Percentiles rank a stretch among this genome's conserved stretches.
These are phyloP conservation scores for Chaetomiaceae sp. DNA, from an alignment of 2,329 filamentous ascomycete genomes.

Conservation along the genomic window DNA sequence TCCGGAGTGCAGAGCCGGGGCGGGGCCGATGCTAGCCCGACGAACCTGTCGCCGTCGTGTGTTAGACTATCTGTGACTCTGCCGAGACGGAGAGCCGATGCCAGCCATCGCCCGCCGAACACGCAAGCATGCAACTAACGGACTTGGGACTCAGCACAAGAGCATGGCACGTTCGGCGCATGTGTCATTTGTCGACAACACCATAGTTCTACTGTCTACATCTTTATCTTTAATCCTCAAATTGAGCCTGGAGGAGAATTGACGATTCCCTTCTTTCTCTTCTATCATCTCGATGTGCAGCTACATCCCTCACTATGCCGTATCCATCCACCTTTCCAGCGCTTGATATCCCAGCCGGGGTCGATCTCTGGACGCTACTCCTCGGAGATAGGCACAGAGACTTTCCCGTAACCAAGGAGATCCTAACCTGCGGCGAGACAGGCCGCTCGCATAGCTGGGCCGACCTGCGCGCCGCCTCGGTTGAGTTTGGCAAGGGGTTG, in stretches of 20 bases:
- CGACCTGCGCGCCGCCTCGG: constrained; percentile 59
- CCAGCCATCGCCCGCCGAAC: constrained; percentile 16
- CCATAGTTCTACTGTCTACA: not conserved
- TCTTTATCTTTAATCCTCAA: not conserved
- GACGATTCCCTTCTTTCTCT: too few species aligned
- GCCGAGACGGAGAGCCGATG: constrained; percentile 18
- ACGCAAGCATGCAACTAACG: not conserved
- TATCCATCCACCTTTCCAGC: constrained; percentile 61
- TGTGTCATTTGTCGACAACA: too few species aligned
- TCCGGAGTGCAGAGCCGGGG: not conserved
- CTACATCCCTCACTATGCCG: constrained; percentile 53
- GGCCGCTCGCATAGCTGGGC: constrained; percentile 64
- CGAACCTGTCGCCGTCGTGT: not conserved
- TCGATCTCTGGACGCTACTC: constrained; percentile 74
- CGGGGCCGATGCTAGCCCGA: constrained; percentile 19
- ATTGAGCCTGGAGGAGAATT: too few species aligned
- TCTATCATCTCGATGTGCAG: not conserved
- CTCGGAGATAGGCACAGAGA: constrained; percentile 54
- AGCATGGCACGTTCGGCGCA: not conserved
- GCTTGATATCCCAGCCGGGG: constrained; percentile 61
- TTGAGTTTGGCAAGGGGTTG: constrained; percentile 77
- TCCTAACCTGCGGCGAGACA: constrained; percentile 73
- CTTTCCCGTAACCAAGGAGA: constrained; percentile 49
- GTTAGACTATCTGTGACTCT: not conserved
- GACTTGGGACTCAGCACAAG: too few species aligned